Base-by-base conservation (phyloP, 1,284 basidiomycete species). In the Singerocomus rubriflavus region DNA sequence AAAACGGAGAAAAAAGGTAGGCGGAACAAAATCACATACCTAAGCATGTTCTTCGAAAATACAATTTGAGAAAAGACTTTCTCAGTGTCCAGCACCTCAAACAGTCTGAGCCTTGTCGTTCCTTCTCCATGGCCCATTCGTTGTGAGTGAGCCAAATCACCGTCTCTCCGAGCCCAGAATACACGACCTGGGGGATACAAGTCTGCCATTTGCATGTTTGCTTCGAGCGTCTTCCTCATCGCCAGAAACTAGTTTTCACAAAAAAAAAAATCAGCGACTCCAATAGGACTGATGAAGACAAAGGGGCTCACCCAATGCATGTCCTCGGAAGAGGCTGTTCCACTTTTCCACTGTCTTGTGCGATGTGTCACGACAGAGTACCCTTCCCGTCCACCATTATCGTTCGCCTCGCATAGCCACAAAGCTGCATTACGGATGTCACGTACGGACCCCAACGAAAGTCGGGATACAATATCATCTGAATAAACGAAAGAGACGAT, bases 401-500 rank as follows among this genome's bases (percentile, higher is more conserved):
- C 78, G 60, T 79, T 80, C 34, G 78, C 85, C 57, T 88, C 84
- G 62, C 88, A 91, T 17, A 93, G 70, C 89, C 88, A 91, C 50
- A 82, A 75, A 2, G 82, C 81, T 5, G 84, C 86, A 46, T 87
- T 84, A 43, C 80, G 82, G 34, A 93, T 78, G 63, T 93, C 89
- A 17, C 84, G 78, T 17, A 93, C 80, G 42, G 87, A 81, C 3
- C 89, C 90, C 5, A 93, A 73, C 2, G 86, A 89, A 3, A 93
- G 73, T 14, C 91, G 78, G 2, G 86, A 82, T 10, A 93, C 86
- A 44, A 91, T 76, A 57, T 93, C 91, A 63, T 89, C 84, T 5
- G 88, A 90, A 67, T 91, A 87, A 2, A 90, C 81, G 57, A 91
- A 87, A 5, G 87, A 90, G 3, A 82, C 81, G 50, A 93, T 81